Evolutionary conservation across 768 basidiomycete species (phyloP), one percentile per base, ranked within the genome.

Genomic region (Kockovaella imperatae): DNA sequence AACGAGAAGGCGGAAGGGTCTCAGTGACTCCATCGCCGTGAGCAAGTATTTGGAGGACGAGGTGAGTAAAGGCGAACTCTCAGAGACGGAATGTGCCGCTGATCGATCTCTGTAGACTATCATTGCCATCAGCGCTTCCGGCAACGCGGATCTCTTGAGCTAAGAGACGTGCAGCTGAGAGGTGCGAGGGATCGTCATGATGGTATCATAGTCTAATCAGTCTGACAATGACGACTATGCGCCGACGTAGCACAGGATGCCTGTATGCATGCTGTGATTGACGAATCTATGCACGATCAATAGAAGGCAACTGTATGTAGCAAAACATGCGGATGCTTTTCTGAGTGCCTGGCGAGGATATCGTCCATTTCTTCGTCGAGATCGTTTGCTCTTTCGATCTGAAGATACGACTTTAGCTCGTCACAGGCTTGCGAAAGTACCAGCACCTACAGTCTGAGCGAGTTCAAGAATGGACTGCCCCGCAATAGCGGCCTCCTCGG

Each of bases 1-100:
- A 75, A 96, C 93, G 17, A 81, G 95, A 50, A 78, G 95, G 73
- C 77, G 95, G 67, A 99, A 99, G 70, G 95, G 95, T 18, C 79
- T 97, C 24, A 89, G 89, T 21, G 93, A 97, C 72, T 87, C 89
- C 73, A 93, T 97, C 54, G 87, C 90, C 6, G 91, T 95, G 52
- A 89, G 90, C 26, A 96, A 95, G 72, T 96, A 95, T 74, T 71
- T 96, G 68, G 91, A 96, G 70, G 89, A 95, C 66, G 91, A 96
- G 77, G 91, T 91, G 45, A 56, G 66, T 55, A 29, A 35, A 24
- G n/a, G 18, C 10, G n/a, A 15, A n/a, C 25, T 5, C 29, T 23
- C 17, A 8, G 25, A 29, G 35, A 77, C 83, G 87, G 76, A 83
- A 86, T 70, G 66, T 84, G 79, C n/a, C 13, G 14, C 28, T 34